Evolutionary conservation across 768 basidiomycete species (phyloP).

Genomic region (Cystobasidium onofrii): DNA sequence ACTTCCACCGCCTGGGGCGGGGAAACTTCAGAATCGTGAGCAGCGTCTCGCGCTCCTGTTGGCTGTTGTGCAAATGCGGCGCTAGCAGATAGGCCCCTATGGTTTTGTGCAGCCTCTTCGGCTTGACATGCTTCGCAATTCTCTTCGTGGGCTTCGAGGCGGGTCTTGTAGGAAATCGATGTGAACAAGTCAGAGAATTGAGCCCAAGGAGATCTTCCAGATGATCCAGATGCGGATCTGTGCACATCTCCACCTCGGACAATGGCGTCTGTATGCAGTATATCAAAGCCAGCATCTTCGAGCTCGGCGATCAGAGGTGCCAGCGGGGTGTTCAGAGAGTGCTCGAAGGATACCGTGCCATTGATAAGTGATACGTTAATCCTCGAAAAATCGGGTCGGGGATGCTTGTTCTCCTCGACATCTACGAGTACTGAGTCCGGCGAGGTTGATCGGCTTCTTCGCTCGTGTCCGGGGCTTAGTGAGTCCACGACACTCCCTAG

Average conservation of each 20-base stretch:
- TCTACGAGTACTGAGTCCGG: background rate
- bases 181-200: constrained; percentile 9
- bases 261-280: background rate
- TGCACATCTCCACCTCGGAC: no score
- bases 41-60: no score
- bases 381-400: background rate
- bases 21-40: no score
- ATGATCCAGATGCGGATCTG: no score
- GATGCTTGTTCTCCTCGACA: background rate
- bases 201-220: background rate
- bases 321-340: background rate
- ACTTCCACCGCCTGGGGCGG: no score
- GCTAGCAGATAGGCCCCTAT: no score
- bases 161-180: background rate
- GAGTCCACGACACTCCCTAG: background rate
- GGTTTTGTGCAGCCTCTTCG: background rate
- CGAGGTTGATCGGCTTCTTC: background rate
- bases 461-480: background rate
- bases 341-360: constrained; percentile 28
- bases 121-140: constrained; percentile 21
- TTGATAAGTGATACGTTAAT: constrained; percentile 18
- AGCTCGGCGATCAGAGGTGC: background rate
- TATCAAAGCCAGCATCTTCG: constrained; percentile 28
- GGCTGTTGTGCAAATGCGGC: no score
- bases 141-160: background rate